These are phyloP conservation scores for Cordyceps pruinosa DNA, from an alignment of 2,329 filamentous ascomycete genomes.

Conservation along the genomic window DNA sequence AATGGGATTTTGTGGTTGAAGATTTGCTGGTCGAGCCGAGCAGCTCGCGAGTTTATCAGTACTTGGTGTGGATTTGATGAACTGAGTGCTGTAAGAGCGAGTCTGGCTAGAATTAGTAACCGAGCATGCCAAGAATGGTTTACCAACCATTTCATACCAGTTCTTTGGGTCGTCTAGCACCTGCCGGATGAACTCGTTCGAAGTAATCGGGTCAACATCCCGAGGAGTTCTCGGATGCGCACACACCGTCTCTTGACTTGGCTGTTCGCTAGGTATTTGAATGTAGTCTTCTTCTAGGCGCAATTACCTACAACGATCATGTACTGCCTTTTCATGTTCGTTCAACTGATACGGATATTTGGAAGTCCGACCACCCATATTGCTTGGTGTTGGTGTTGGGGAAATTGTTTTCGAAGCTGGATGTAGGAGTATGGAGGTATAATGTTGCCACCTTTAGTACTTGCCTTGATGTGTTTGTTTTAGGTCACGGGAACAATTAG, in stretches of 20 bases:
- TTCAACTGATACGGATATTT: not conserved
- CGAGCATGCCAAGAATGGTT: not conserved
- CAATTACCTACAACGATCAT: not conserved
- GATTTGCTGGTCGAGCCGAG: conserved; percentile 65
- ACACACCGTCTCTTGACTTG: conserved; percentile 2
- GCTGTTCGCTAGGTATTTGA: not conserved
- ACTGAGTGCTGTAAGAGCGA: conserved; percentile 68
- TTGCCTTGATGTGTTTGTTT: not conserved
- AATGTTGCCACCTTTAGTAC: not conserved
- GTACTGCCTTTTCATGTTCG: not conserved
- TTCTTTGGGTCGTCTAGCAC: conserved; percentile 56
- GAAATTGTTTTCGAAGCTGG: not conserved
- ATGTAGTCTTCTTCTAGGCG: not conserved
- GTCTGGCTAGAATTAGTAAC: conserved; percentile 35
- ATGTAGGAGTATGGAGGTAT: not conserved
- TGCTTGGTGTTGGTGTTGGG: not conserved
- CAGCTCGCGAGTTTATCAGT: conserved; percentile 55
- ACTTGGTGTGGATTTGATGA: conserved; percentile 59
- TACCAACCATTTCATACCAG: conserved; percentile 46
- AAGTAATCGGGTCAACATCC: conserved; percentile 28
- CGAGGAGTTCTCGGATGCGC: conserved; percentile 26
- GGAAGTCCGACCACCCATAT: not conserved
- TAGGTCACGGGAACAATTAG: not conserved
- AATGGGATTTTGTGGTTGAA: conserved; percentile 80
- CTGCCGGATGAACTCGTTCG: not conserved